Percentiles rank a stretch among this genome's conserved stretches.
Conservation (phyloP, 1,139 yeast genomes). For the Eremothecium cymbalariae region DNA sequence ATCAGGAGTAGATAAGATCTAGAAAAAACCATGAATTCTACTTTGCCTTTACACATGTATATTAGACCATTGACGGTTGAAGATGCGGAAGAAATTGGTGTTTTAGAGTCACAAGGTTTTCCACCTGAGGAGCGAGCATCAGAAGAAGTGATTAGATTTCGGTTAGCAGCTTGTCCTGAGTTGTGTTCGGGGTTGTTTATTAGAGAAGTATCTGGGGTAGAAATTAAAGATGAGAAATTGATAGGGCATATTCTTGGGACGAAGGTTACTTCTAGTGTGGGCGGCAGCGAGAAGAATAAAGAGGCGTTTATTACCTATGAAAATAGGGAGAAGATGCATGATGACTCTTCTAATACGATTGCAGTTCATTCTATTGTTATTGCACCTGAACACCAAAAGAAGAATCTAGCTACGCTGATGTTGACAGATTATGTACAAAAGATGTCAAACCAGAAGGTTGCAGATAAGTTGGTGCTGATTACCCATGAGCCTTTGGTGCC, state of each 20-base stretch:
- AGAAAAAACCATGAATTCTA: slow-evolving; percentile 19
- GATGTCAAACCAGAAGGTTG: slow-evolving; percentile 78
- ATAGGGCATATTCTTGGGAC: slow-evolving; percentile 85
- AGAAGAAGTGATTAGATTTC: slow-evolving; percentile 53
- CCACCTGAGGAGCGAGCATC: slow-evolving; percentile 61
- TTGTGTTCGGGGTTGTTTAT: slow-evolving; percentile 79
- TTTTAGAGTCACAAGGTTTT: slow-evolving; percentile 64
- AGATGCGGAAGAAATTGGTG: slow-evolving; percentile 55
- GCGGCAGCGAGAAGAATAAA: slow-evolving; percentile 34
- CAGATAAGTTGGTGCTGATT: slow-evolving; percentile 65
- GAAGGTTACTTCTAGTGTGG: slow-evolving; percentile 42
- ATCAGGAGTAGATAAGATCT: too few species aligned
- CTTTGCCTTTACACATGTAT: slow-evolving; percentile 55
- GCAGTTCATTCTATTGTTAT: slow-evolving; percentile 81
- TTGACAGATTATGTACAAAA: slow-evolving; percentile 88
- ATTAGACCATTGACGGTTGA: slow-evolving; percentile 72
- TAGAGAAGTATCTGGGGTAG: slow-evolving; percentile 38
- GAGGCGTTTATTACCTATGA: slow-evolving; percentile 48
- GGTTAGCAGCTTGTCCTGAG: slow-evolving; percentile 80
- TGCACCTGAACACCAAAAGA: slow-evolving; percentile 70
- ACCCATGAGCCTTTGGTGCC: slow-evolving; percentile 63
- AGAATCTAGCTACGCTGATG: slow-evolving; percentile 72
- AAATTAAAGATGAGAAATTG: slow-evolving; percentile 49
- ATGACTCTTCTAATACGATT: slow-evolving; percentile 62
- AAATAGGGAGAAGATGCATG: slow-evolving; percentile 61